phyloP scores from a whole-genome alignment of 768 basidiomycete genomes.

The Rhodotorula sphaerocarpa region DNA sequence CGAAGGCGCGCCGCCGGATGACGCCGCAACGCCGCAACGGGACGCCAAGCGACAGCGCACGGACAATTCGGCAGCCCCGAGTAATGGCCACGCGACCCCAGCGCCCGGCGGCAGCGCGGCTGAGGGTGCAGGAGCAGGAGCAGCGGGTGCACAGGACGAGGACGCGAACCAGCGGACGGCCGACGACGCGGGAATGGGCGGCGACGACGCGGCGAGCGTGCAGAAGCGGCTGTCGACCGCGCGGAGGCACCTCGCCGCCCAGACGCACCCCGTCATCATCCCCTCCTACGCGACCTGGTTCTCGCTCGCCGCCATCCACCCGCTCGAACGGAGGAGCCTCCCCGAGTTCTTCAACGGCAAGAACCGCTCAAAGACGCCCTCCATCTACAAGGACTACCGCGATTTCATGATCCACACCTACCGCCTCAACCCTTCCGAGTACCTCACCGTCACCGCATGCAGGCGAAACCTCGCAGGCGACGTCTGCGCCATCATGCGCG shows the following conservation, averaged over 20 bases:
- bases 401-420: slow-evolving; percentile 99
- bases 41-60: too few species aligned
- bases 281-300: slow-evolving; percentile 98
- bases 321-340: slow-evolving; percentile 80
- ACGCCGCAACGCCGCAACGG: too few species aligned
- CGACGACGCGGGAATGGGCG: not conserved
- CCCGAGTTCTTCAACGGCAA: slow-evolving; percentile 98
- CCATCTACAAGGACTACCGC: slow-evolving; percentile 97
- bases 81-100: not conserved
- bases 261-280: slow-evolving; percentile 89
- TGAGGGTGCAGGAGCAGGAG: not conserved
- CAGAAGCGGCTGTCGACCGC: slow-evolving; percentile 45
- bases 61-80: too few species aligned
- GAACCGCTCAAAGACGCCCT: slow-evolving; percentile 88
- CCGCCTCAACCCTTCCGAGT: slow-evolving; percentile 83
- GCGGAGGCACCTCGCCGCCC: slow-evolving; percentile 87
- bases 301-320: slow-evolving; percentile 84
- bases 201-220: slow-evolving; percentile 12
- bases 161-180: slow-evolving; percentile 12
- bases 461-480: slow-evolving; percentile 92
- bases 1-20: too few species aligned
- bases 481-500: slow-evolving; percentile 96
- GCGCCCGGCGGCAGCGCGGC: not conserved
- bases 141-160: not conserved
- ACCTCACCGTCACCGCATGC: slow-evolving; percentile 95